phyloP scores from a whole-genome alignment of 495 filamentous ascomycete species.

The Chaetomium fimeti region DNA sequence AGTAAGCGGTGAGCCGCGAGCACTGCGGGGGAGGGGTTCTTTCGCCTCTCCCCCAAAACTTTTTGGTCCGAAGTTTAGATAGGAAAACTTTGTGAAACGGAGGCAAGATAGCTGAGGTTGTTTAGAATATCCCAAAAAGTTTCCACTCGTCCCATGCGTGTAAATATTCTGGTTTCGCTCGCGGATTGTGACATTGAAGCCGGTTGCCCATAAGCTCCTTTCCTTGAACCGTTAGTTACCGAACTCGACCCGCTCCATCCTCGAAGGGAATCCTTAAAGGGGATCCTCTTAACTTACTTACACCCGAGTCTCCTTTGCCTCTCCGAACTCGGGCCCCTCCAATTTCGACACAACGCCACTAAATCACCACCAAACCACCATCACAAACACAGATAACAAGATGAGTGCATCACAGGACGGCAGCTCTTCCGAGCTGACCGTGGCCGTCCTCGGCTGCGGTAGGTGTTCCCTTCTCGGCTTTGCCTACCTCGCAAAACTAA shows the following conservation, averaged over 20 bases:
- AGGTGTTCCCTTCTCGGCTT: constrained; percentile 29
- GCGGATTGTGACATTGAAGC: neutral
- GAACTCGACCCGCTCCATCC: neutral
- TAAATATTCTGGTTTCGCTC: too few relatives aligned
- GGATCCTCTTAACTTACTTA: constrained; percentile 8
- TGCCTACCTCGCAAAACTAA: neutral
- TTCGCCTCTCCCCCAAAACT: neutral
- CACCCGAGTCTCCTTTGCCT: neutral
- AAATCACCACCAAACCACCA: constrained; percentile 16
- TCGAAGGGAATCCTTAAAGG: neutral
- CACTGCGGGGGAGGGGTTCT: constrained; percentile 13
- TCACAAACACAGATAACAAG: constrained; percentile 10
- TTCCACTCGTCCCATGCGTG: too few relatives aligned
- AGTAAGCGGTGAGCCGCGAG: constrained; percentile 17
- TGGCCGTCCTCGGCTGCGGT: constrained; percentile 74
- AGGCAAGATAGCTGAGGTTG: neutral
- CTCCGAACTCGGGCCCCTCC: constrained; percentile 9
- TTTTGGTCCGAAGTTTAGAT: neutral
- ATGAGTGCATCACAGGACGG: constrained; percentile 24
- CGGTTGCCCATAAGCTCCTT: neutral
- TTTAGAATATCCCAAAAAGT: too few relatives aligned
- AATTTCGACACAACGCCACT: neutral
- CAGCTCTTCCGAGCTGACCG: constrained; percentile 54
- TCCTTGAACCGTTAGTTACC: constrained; percentile 4
- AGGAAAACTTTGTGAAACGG: constrained; percentile 13